Evolutionary conservation across 495 filamentous ascomycete genomes (phyloP).

Genomic region (Bathelium albidoporum): DNA sequence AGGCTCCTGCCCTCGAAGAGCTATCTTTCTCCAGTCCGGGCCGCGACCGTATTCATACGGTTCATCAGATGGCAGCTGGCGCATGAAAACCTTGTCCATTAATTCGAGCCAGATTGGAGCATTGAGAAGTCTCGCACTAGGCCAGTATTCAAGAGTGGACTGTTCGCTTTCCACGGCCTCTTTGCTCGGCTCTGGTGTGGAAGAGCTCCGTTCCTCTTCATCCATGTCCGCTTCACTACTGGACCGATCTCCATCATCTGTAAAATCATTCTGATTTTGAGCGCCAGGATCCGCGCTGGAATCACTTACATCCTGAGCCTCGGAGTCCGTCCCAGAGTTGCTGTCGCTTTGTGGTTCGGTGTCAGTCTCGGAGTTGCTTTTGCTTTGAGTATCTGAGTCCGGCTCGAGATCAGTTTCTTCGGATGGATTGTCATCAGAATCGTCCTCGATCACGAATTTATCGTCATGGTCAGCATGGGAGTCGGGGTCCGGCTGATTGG

Average conservation of each 20-base stretch:
- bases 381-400: background rate
- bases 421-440: background rate
- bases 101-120: conserved; percentile 52
- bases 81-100: conserved; percentile 68
- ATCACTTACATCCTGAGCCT: too few species aligned
- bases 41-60: background rate
- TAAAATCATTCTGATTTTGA: too few species aligned
- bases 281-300: too few species aligned
- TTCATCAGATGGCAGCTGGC: conserved; percentile 43
- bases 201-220: background rate
- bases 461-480: background rate
- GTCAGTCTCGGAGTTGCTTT: too few species aligned
- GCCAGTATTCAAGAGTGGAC: conserved; percentile 25
- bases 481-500: conserved; percentile 19
- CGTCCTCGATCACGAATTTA: background rate
- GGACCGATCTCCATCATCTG: too few species aligned
- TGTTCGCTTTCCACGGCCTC: background rate
- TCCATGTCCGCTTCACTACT: too few species aligned
- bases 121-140: conserved; percentile 48
- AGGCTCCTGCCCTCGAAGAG: conserved; percentile 29
- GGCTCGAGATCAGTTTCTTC: background rate
- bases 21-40: background rate
- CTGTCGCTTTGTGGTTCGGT: too few species aligned
- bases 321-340: too few species aligned
- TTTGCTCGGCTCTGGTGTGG: background rate